Evolutionary conservation across 768 basidiomycete species (phyloP).

Genomic region (Naganishia randhawae): DNA sequence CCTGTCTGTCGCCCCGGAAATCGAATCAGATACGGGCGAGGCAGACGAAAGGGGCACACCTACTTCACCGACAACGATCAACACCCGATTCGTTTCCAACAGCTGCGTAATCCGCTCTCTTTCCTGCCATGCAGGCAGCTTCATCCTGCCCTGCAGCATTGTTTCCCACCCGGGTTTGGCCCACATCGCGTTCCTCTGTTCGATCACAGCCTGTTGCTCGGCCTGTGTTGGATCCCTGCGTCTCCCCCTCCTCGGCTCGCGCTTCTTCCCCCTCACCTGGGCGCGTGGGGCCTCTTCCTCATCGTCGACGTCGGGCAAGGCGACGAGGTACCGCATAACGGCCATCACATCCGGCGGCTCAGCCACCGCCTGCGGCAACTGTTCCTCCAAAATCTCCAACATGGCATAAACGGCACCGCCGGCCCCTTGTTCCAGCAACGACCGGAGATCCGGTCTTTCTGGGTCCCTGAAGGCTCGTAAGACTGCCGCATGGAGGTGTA

Average conservation of each 20-base stretch:
- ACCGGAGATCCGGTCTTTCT: conserved; percentile 52
- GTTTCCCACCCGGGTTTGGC: conserved; percentile 57
- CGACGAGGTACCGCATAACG: conserved; percentile 63
- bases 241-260: neutral
- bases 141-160: conserved; percentile 60
- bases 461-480: conserved; percentile 59
- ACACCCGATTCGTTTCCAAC: conserved; percentile 62
- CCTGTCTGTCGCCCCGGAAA: conserved; percentile 54
- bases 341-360: conserved; percentile 69
- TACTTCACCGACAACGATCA: conserved; percentile 88
- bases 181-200: conserved; percentile 57
- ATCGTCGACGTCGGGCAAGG: conserved; percentile 36
- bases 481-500: conserved; percentile 70
- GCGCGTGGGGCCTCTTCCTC: neutral
- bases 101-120: conserved; percentile 62
- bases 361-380: conserved; percentile 61
- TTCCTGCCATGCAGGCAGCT: conserved; percentile 72
- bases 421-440: conserved; percentile 62
- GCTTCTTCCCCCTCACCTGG: conserved; percentile 7
- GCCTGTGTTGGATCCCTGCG: conserved; percentile 35
- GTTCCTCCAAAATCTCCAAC: conserved; percentile 63
- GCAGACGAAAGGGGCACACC: conserved; percentile 25
- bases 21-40: conserved; percentile 2
- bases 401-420: conserved; percentile 65
- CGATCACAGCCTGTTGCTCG: conserved; percentile 42